Base-by-base conservation (phyloP, 2,329 filamentous ascomycete genomes). In the Aspergillus texensis region DNA sequence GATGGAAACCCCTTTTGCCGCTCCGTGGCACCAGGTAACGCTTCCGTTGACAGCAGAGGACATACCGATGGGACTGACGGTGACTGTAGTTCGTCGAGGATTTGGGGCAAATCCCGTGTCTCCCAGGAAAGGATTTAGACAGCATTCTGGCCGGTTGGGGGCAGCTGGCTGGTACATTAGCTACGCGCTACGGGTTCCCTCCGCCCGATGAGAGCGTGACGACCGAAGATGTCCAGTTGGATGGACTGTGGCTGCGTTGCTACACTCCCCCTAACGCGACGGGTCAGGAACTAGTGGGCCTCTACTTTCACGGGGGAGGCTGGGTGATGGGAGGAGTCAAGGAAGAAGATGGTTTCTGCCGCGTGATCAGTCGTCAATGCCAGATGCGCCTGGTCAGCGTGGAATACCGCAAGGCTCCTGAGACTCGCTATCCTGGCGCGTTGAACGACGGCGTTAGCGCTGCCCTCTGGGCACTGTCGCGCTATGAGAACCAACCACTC, bases 251-350 rank as follows among this genome's bases (percentile, higher is more conserved):
- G 28, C 21, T 55, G 10, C 60, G 63, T 5, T 41, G 60, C 36
- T 62, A 62, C 46, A 60, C 53, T 3, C 60, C 60, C 6, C 57
- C 60, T 3, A 39, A 45, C 11, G 32, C 46, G 16, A 32, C 45
- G 6, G 45, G 28, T 30, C 12, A 4, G 16, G 21, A 46, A 24
- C 76, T 96, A 92, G 74, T 66, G 4, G 60, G 45, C n/a, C 14
- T 67, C 21, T 67, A 57, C 54, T 58, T 67, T 32, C 66, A 67
- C 43, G 66, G 62, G 14, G 66, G 66, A n/a, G 66, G 66, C 8
- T 67, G 64, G 64, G 28, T 32, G 2, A 64, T 66, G 59, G 65
- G 64, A 11, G 54, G 57, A 41, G 58, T 67, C 12, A 36, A 65
- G 2, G 28, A 60, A 1, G 61, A 67, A 54, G 63, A 66, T 34